Base-by-base conservation (phyloP, 2,329 filamentous ascomycete species). In the Teratosphaeria zuluensis region DNA sequence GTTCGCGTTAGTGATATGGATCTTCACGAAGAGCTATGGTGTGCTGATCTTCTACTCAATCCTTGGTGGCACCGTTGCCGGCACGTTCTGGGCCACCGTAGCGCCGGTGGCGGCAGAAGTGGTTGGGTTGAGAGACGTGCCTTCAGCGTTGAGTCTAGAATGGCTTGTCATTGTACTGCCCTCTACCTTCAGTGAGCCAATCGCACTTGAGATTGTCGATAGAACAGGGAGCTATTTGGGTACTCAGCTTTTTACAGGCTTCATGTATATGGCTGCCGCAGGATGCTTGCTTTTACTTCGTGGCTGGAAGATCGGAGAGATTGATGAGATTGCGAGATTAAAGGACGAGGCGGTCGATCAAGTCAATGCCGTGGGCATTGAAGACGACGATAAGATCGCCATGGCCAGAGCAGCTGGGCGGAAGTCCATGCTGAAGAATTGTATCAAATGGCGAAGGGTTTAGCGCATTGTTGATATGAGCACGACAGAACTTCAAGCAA, bases 131-230 rank as follows among this genome's bases (percentile, higher is more conserved):
- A 80, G 81, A 59, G 75, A 87, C 51, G 77, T 92, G 2, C 86
- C 89, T 0, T 83, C 86, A 12, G 84, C 82, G 65, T 73, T 92
- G 46, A 88, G 84, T 56, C 78, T 92, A 19, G 81, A 84, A 21
- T 92, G 89, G 89, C 68, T 92, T 30, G 77, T 84, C 5, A 78
- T 92, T 16, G 82, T 87, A 4, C 70, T 90, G 9, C 89, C 89
- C 0, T 82, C 83, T 12, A 89, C 86, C 0, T 90, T 81, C 61
- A 78, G 77, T 2, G 80, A 82, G 62, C 74, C 81, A 0, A 83
- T 84, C 60, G 82, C 77, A 0, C 71, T 85, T 11, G 75, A 81
- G 62, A 77, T 84, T 58, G 76, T 81, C 38, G 71, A 71, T 2
- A 71, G 72, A 1, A 76, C 76, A n/a, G 76, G 76, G 0, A 76